Base-by-base conservation (phyloP, 2,329 filamentous ascomycete species). In the Fusarium dlaminii region DNA sequence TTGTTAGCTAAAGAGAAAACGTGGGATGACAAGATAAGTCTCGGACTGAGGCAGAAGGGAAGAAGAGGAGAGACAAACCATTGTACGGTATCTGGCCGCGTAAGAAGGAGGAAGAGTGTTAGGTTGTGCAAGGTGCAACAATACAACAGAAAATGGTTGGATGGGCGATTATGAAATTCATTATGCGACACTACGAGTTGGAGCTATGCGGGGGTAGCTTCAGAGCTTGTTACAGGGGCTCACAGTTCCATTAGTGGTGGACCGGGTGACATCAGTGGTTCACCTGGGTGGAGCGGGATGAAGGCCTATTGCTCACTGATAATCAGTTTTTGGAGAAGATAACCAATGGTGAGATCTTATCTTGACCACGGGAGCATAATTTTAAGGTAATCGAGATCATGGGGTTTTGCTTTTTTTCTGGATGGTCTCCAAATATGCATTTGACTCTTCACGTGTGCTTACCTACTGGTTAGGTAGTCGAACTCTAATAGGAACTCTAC, bases 231-330 rank as follows among this genome's bases (percentile, higher is more conserved):
- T 57, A 40, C 54, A 22, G 68, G 46, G 39, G 57, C 43, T 20
- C 64, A 49, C 56, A 24, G 66, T 49, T 56, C 65, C 65, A 68
- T 68, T 37, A 51, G 49, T 29, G 37, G 66, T 60, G 66, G 67
- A 49, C 52, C 43, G n/a, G 66, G 72, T 75, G 72, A 75, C 72
- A 75, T 75, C 72, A 75, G 58, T 58, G 24, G 40, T 54, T 60
- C 20, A 37, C 43, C 42, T 61, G 61, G 61, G 65, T 51, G 72
- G 68, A 60, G 57, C 52, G 64, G 68, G 54, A 75, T 45, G 51
- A 32, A 48, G 36, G n/a, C 32, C 29, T 45, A 59, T 72, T 62
- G 71, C 37, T 66, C 48, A 36, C 48, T 45, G 45, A 48, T 34
- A 43, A 66, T 59, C 39, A 29, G 42, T 56, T 37, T 48, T 49